Conservation (phyloP, 2,329 filamentous ascomycete species). For the Fusarium keratoplasticum region DNA sequence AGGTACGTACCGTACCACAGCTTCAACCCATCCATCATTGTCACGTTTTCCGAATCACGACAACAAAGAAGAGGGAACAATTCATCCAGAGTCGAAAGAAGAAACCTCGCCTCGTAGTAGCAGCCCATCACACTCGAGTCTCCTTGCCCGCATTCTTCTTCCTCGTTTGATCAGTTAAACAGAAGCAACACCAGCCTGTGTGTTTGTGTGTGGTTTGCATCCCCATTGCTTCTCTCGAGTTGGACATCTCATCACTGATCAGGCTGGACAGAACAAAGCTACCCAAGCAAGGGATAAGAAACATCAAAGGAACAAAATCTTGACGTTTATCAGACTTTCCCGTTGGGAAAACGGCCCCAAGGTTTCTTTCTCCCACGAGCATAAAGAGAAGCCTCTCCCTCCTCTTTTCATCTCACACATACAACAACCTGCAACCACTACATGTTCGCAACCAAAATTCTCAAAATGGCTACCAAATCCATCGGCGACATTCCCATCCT, state of each 20-base stretch:
- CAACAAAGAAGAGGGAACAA: conserved; percentile 16
- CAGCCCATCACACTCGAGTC: not conserved
- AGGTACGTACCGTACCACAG: not conserved
- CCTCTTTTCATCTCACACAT: not conserved
- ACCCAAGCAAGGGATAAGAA: not conserved
- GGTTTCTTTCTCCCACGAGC: not conserved
- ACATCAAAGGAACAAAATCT: not conserved
- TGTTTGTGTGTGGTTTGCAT: not conserved
- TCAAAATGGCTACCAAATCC: conserved; percentile 40
- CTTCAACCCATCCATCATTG: not conserved
- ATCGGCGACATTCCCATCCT: conserved; percentile 71
- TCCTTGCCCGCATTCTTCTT: not conserved
- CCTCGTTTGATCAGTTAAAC: not conserved
- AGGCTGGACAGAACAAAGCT: not conserved
- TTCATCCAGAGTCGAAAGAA: not conserved
- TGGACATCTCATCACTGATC: not conserved
- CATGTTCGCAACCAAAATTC: conserved; percentile 45
- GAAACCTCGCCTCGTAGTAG: not conserved
- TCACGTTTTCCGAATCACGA: not conserved
- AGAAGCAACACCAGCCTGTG: not conserved
- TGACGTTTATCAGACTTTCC: not conserved
- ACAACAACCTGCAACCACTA: not conserved
- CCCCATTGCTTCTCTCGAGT: not conserved
- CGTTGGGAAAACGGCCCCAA: not conserved
- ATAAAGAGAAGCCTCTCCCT: not conserved